These are phyloP conservation scores for Calycina marina DNA, from an alignment of 2,329 filamentous ascomycete species.

Conservation along the genomic window DNA sequence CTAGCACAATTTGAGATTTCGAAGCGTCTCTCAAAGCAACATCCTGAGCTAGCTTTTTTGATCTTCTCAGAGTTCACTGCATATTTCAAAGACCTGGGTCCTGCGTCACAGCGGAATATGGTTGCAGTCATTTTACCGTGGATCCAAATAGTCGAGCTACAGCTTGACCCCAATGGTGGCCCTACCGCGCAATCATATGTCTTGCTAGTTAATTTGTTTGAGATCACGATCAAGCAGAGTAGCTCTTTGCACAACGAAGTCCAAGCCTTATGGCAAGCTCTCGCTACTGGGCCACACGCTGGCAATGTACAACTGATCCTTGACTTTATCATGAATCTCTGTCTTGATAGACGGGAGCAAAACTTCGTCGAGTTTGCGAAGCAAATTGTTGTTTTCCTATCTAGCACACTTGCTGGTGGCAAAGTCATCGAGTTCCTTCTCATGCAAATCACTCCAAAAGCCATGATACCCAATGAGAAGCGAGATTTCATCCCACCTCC, in stretches of 20 bases:
- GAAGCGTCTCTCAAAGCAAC: conserved; percentile 73
- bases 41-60: conserved; percentile 78
- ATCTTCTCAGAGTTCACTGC: conserved; percentile 92
- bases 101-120: conserved; percentile 79
- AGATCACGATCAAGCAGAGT: conserved; percentile 89
- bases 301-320: conserved; percentile 90
- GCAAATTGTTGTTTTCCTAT: conserved; percentile 92
- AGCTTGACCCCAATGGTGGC: conserved; percentile 80
- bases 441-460: conserved; percentile 80
- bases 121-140: conserved; percentile 89
- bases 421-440: conserved; percentile 92
- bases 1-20: conserved; percentile 95
- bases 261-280: conserved; percentile 90
- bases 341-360: conserved; percentile 84
- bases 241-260: conserved; percentile 88
- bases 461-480: conserved; percentile 92
- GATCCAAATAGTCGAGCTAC: conserved; percentile 88
- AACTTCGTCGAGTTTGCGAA: conserved; percentile 98
- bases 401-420: conserved; percentile 68
- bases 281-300: conserved; percentile 81
- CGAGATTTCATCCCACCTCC: conserved; percentile 52
- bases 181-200: conserved; percentile 90
- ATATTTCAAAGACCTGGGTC: conserved; percentile 78
- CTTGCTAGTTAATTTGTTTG: conserved; percentile 82
- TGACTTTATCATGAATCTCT: conserved; percentile 91